Evolutionary conservation across 2,329 filamentous ascomycete genomes (phyloP).

Genomic region (Cladosporium cucumerinum): DNA sequence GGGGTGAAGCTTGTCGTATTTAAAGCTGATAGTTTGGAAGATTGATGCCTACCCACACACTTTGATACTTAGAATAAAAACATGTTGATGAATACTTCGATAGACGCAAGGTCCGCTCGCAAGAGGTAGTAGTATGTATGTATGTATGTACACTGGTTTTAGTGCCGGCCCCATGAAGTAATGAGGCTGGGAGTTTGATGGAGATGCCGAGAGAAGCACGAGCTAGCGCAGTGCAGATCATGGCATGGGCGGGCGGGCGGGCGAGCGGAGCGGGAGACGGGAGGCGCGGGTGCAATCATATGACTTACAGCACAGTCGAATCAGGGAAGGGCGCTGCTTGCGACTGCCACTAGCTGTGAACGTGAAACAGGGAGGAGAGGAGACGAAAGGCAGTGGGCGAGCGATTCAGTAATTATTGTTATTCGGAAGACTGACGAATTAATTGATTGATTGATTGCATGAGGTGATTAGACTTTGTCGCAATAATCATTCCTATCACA

Average conservation of each 20-base stretch:
- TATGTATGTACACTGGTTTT: neutral
- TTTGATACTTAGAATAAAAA: no score
- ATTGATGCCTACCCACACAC: neutral
- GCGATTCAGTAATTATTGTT: neutral
- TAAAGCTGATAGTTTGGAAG: neutral
- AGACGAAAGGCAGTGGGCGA: neutral
- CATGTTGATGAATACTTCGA: no score
- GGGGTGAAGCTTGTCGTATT: neutral
- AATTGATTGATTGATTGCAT: neutral
- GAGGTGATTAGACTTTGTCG: neutral
- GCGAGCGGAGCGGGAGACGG: neutral
- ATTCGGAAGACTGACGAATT: neutral
- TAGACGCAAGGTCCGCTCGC: neutral
- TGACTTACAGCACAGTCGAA: neutral
- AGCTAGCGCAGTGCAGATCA: neutral
- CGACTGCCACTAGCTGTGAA: neutral
- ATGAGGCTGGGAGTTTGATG: neutral
- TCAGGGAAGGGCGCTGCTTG: neutral
- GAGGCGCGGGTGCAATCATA: neutral
- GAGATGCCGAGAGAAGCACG: neutral
- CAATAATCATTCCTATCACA: neutral
- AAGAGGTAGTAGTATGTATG: no score
- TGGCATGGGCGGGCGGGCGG: no score
- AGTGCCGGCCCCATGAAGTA: neutral
- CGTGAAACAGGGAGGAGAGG: constrained; percentile 3